These are phyloP conservation scores for Aegilops tauschii DNA, from an alignment of 176 grass and related monocot genomes.

Conservation along the genomic window DNA sequence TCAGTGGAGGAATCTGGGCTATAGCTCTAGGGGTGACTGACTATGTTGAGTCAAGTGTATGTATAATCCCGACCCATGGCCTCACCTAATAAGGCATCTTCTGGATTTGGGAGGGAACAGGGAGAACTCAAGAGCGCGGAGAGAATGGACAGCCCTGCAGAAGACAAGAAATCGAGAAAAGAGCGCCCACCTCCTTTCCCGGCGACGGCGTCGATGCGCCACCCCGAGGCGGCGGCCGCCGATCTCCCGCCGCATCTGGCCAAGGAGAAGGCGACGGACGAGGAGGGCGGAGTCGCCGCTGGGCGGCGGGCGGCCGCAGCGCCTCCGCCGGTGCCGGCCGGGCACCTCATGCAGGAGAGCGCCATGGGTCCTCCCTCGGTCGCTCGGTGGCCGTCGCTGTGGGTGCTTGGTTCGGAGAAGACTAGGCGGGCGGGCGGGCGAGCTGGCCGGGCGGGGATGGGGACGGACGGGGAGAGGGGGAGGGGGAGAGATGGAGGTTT, in stretches of 20 bases:
- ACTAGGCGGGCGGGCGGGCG: neutral
- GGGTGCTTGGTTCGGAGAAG: neutral
- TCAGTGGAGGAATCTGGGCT: neutral
- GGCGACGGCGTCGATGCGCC: conserved; percentile 37
- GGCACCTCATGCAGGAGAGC: conserved; percentile 46
- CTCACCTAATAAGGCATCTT: neutral
- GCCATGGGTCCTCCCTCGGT: conserved; percentile 21
- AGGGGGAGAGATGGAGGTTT: neutral
- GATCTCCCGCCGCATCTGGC: conserved; percentile 34
- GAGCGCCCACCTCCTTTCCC: conserved; percentile 31
- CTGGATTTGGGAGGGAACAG: no score
- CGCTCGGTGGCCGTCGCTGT: neutral
- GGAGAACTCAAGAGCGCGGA: no score
- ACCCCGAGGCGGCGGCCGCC: conserved; percentile 19
- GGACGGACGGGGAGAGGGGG: neutral
- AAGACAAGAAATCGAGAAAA: neutral
- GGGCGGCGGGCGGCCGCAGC: no score
- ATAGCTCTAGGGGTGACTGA: neutral
- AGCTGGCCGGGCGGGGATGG: neutral
- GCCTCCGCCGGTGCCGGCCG: neutral
- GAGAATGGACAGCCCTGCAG: neutral
- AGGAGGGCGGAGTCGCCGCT: neutral
- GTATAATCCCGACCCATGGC: neutral
- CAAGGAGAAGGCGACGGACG: conserved; percentile 16
- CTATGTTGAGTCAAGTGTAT: accelerated